phyloP scores from a whole-genome alignment of 179 eudicot species.

The Camellia oleifera region DNA sequence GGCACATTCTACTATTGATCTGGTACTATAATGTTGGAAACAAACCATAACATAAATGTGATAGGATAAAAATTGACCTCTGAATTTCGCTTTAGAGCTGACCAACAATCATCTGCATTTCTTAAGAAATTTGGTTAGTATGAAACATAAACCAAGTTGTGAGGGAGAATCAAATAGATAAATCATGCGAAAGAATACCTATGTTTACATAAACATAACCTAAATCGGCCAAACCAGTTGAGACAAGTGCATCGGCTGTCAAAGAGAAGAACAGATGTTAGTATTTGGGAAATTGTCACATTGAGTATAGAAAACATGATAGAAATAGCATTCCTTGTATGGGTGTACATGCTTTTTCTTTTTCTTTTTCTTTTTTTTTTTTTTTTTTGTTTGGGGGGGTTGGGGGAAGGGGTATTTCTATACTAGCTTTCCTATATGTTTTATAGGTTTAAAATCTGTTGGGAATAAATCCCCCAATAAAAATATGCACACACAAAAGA shows the following conservation, averaged over 20 bases:
- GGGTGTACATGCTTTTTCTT: neutral
- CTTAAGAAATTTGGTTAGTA: neutral
- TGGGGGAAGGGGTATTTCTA: too few relatives aligned
- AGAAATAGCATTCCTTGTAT: neutral
- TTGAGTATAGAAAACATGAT: neutral
- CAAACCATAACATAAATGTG: neutral
- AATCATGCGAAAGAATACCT: constrained; percentile 40
- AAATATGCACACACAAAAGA: too few relatives aligned
- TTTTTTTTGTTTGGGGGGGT: too few relatives aligned
- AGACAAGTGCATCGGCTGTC: constrained; percentile 90
- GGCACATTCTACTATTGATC: neutral
- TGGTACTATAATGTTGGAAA: neutral
- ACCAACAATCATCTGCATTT: constrained; percentile 95
- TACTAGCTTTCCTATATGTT: neutral
- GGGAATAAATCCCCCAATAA: too few relatives aligned
- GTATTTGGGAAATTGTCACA: neutral
- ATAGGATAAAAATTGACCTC: constrained; percentile 39
- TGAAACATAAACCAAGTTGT: constrained; percentile 8
- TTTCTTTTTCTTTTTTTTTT: neutral
- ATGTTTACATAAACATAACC: constrained; percentile 82
- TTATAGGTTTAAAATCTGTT: neutral
- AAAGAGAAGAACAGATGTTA: constrained; percentile 15
- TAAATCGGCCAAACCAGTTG: constrained; percentile 81
- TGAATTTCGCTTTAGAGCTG: constrained; percentile 33
- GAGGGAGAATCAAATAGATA: neutral